phyloP scores from a whole-genome alignment of 495 filamentous ascomycete species.

The Tuber umbilicatum region DNA sequence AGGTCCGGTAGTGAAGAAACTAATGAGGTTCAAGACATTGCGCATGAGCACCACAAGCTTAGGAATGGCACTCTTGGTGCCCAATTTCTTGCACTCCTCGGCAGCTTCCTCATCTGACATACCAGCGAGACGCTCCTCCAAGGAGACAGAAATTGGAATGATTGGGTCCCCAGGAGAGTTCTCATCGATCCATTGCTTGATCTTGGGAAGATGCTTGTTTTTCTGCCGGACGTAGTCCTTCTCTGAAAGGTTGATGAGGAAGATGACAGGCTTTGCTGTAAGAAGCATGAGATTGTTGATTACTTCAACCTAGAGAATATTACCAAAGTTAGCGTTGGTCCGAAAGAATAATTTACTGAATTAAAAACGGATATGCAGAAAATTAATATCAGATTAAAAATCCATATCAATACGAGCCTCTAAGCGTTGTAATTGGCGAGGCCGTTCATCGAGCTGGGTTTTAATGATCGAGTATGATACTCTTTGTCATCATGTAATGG shows the following conservation, averaged over 20 bases:
- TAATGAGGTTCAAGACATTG: slow-evolving; percentile 74
- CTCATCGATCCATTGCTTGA: slow-evolving; percentile 88
- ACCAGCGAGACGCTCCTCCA: slow-evolving; percentile 83
- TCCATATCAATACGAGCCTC: slow-evolving; percentile 77
- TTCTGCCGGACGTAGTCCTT: slow-evolving; percentile 97
- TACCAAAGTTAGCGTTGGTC: slow-evolving; percentile 3
- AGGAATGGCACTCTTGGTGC: slow-evolving; percentile 79
- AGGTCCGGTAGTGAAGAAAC: slow-evolving; percentile 94
- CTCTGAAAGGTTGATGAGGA: slow-evolving; percentile 93
- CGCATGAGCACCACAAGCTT: slow-evolving; percentile 96
- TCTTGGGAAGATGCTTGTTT: slow-evolving; percentile 95
- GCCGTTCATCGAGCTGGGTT: slow-evolving; percentile 99
- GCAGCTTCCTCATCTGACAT: slow-evolving; percentile 70
- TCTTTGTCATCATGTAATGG: slow-evolving; percentile 90
- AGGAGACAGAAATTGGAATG: slow-evolving; percentile 82
- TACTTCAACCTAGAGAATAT: slow-evolving; percentile 68
- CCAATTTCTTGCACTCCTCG: slow-evolving; percentile 81
- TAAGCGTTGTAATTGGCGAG: slow-evolving; percentile 57
- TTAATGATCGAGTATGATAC: slow-evolving; percentile 80
- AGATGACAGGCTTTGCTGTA: slow-evolving; percentile 94
- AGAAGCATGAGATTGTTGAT: slow-evolving; percentile 96
- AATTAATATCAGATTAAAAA: slow-evolving; percentile 32
- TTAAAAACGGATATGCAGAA: neutral
- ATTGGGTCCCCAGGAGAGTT: slow-evolving; percentile 81
- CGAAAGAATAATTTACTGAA: neutral